These are phyloP conservation scores for Boechera retrofracta DNA, from an alignment of 345 rosid species.

Conservation along the genomic window DNA sequence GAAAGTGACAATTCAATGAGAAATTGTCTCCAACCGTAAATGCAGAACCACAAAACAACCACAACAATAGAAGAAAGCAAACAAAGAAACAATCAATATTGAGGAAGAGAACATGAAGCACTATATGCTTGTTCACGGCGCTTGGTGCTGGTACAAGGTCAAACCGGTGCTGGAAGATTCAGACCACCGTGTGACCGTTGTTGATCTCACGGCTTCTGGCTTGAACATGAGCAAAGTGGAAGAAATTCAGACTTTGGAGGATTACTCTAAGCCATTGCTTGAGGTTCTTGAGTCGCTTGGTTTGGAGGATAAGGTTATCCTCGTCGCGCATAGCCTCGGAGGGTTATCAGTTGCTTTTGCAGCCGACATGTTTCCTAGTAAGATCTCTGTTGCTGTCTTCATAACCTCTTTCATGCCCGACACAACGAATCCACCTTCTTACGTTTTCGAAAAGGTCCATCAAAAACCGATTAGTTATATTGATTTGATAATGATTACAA, in stretches of 20 bases:
- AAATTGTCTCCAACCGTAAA: background rate
- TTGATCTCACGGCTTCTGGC: conserved; percentile 62
- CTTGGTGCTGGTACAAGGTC: conserved; percentile 70
- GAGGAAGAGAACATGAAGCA: conserved; percentile 40
- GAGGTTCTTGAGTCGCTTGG: conserved; percentile 51
- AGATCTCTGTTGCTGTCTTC: conserved; percentile 40
- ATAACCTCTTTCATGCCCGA: conserved; percentile 46
- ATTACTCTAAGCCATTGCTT: conserved; percentile 57
- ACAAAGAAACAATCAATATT: background rate
- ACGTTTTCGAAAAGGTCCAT: conserved; percentile 32
- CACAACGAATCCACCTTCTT: conserved; percentile 32
- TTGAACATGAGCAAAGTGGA: conserved; percentile 48
- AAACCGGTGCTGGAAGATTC: conserved; percentile 52
- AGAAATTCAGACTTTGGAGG: conserved; percentile 47
- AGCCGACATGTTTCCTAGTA: conserved; percentile 48
- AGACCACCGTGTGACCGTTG: conserved; percentile 56
- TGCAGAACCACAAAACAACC: background rate
- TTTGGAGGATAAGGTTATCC: conserved; percentile 47
- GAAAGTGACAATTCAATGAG: conserved; percentile 3
- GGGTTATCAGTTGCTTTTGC: conserved; percentile 56
- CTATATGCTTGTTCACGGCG: conserved; percentile 49
- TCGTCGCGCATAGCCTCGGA: conserved; percentile 74
- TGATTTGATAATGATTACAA: background rate
- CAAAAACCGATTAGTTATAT: background rate
- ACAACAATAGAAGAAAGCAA: background rate